Evolutionary conservation across 2,329 filamentous ascomycete species (phyloP), one percentile per base, ranked within the genome.

Genomic region (Pestalotiopsis sp.): DNA sequence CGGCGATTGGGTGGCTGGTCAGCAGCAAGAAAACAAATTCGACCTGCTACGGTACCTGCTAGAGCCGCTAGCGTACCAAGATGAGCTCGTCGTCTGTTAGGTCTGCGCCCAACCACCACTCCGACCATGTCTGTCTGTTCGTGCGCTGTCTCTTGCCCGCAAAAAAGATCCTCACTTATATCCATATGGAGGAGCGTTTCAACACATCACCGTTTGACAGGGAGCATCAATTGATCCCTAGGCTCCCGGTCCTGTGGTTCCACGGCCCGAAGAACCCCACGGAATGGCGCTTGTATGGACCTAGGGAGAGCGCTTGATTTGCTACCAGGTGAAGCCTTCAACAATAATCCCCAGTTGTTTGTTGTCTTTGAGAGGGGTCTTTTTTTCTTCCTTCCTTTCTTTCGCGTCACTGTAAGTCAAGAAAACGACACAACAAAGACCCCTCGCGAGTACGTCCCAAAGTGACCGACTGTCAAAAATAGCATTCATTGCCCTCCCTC

Each of bases 331-430:
- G 45, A 52, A 52, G 45, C 7, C 45, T 52, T 52, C 45, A 52
- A 6, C 45, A 36, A 36, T 20, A 9, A 52, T 52, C 45, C 17
- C 45, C 45, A n/a, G 17, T 52, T 52, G 45, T 52, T 52, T 52
- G 45, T 52, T 52, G 45, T 52, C 45, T 52, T 52, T 52, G 45
- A 52, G 45, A 25, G 45, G 45, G 45, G 17, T 52, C 45, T n/a
- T 52, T 52, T 52, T 52, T 20, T 52, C 17, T 52, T n/a, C 17
- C 49, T 65, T 73, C 73, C 63, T 36, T 36, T 36, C 67, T 71
- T 77, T 77, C 75, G 59, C 71, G 73, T 77, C 77, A 74, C 71
- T 78, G 77, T 78, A 76, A 77, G 77, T 77, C 66, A 70, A 62
- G 45, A 52, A 52, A n/a, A 52, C 45, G 45, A 45, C 60, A 41